Percentiles rank a stretch among this genome's conserved stretches.
Conservation (phyloP, 345 rosid species). For the Linum trigynum region DNA sequence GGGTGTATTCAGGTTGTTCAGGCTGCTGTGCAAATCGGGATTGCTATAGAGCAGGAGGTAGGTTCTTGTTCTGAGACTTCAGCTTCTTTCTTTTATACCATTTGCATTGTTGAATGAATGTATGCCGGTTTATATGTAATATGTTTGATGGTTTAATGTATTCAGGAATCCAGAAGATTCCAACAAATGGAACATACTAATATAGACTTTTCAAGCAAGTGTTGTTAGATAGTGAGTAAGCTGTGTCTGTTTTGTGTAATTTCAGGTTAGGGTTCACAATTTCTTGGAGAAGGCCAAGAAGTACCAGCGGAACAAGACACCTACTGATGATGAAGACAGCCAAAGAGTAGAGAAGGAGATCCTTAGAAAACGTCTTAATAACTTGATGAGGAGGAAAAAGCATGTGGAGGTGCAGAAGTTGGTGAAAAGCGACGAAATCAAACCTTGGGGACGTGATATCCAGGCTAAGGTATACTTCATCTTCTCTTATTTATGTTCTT, state of each 20-base stretch:
- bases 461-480: conserved; percentile 68
- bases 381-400: conserved; percentile 62
- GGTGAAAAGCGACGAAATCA: conserved; percentile 50
- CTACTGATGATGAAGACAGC: conserved; percentile 35
- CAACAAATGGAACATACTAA: no score
- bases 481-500: neutral
- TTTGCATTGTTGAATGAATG: neutral
- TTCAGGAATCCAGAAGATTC: no score
- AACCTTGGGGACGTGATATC: conserved; percentile 81
- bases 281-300: conserved; percentile 64
- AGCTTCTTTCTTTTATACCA: neutral
- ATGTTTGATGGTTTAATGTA: neutral
- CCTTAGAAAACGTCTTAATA: conserved; percentile 63
- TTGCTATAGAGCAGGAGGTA: conserved; percentile 89
- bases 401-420: conserved; percentile 57
- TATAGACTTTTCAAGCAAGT: neutral
- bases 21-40: conserved; percentile 76
- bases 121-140: neutral
- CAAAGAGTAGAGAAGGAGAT: conserved; percentile 45
- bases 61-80: conserved; percentile 3
- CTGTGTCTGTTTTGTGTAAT: conserved; percentile 9
- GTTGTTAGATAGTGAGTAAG: neutral
- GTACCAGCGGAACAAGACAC: conserved; percentile 34
- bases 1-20: conserved; percentile 77
- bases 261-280: conserved; percentile 69